These are phyloP conservation scores for Bondarzewia mesenterica DNA, from an alignment of 1,284 basidiomycete species.

Conservation along the genomic window DNA sequence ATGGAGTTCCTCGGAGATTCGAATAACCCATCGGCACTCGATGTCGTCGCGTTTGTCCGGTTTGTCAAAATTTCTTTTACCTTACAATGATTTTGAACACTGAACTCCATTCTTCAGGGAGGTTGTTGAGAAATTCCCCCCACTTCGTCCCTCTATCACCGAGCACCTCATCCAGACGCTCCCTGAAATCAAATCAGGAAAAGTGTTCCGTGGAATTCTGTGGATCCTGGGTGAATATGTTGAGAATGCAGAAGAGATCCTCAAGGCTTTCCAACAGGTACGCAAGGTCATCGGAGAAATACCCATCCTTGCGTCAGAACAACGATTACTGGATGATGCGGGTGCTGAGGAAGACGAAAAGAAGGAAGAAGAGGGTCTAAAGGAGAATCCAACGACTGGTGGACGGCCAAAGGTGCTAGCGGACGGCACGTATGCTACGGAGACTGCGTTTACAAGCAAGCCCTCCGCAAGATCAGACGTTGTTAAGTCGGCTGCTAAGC, in stretches of 20 bases:
- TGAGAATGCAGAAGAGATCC: constrained; percentile 57
- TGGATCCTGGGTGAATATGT: constrained; percentile 99
- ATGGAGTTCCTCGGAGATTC: constrained; percentile 99
- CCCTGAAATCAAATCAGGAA: constrained; percentile 90
- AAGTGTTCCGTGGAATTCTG: constrained; percentile 93
- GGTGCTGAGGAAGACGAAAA: constrained; percentile 28
- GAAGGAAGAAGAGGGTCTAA: constrained; percentile 34
- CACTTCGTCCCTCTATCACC: constrained; percentile 78
- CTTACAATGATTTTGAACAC: neutral
- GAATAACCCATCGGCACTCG: constrained; percentile 91
- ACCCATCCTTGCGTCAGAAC: constrained; percentile 89
- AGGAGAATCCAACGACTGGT: constrained; percentile 30
- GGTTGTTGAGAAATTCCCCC: constrained; percentile 97
- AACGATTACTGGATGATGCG: constrained; percentile 73
- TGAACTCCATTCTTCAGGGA: constrained; percentile 41
- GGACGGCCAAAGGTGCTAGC: constrained; percentile 70
- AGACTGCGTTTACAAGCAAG: constrained; percentile 81
- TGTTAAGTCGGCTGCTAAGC: constrained; percentile 83
- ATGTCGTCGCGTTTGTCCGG: constrained; percentile 94
- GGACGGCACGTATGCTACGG: constrained; percentile 97
- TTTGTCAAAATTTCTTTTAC: constrained; percentile 22
- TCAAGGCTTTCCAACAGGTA: constrained; percentile 72
- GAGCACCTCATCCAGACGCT: constrained; percentile 84
- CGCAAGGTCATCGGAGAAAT: constrained; percentile 91
- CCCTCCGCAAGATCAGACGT: constrained; percentile 66